Evolutionary conservation across 257 asterid species (phyloP), one percentile per base, ranked within the genome.

Genomic region (Jacaranda copaia): DNA sequence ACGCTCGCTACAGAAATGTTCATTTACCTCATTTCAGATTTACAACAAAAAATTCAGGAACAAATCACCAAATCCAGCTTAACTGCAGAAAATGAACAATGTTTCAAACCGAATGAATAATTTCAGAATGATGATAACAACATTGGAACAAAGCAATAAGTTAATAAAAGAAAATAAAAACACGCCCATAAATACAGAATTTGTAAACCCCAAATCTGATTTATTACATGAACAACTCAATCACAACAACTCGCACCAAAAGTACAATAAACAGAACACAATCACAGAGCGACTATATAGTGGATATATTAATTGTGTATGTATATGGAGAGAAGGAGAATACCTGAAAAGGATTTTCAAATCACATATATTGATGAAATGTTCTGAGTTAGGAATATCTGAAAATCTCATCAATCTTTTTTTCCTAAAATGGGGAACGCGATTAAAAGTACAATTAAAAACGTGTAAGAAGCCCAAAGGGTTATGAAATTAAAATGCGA

Each of bases 31-130:
- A 48, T 69, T 52, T 38, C 77, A 68, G 16, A 20, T 16, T 51
- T 19, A 32, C 42, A 46, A 19, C 45, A 8, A 60, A 39, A 18
- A 66, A 67, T 19, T 35, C 70, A 46, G 43, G 59, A 12, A 32
- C 16, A 75, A 52, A 64, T 19, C 73, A 18, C 5, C 25, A 25
- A 43, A 40, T 60, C 71, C 81, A 68, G 40, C 70, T 61, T 55
- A 61, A 12, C 73, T 70, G 81, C 72, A 61, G 40, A 59, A 59
- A 77, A 76, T 19, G 72, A 53, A 64, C 43, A 63, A 64, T 15
- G 40, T 5, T 35, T 4, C 48, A 18, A 19, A 4, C 52, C 6
- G 39, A 8, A 6, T 0, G 3, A 36, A 51, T 15, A 4, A 63
- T 14, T 52, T 38, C 19, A 58, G 19, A 11, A 58, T 1, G 39